phyloP scores from a whole-genome alignment of 768 basidiomycete genomes.

The Termitomyces sp. region DNA sequence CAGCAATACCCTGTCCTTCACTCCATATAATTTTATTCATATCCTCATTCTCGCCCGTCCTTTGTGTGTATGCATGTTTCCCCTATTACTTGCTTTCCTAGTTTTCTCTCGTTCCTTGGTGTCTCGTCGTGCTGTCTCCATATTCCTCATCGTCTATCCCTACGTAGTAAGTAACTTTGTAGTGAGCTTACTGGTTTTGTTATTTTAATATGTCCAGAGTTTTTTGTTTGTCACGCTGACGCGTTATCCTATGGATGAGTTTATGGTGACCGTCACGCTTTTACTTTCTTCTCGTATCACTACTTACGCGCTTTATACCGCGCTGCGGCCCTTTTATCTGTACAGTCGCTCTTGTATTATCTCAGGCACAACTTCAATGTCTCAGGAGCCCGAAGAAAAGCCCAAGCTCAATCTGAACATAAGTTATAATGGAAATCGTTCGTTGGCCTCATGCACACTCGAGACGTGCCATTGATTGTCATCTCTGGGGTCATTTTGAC shows the following conservation, averaged over 20 bases:
- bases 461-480: not conserved
- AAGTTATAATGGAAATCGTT: slow-evolving; percentile 50
- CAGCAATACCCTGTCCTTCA: not conserved
- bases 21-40: not conserved
- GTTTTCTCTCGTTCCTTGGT: not conserved
- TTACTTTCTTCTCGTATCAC: not conserved
- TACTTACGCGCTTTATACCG: slow-evolving; percentile 2
- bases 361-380: slow-evolving; percentile 23
- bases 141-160: not conserved
- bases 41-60: not conserved
- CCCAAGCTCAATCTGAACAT: slow-evolving; percentile 66
- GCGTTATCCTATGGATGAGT: slow-evolving; percentile 1
- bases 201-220: not conserved
- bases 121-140: not conserved
- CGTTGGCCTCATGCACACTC: not conserved
- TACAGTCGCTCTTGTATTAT: not conserved
- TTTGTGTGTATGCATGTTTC: not conserved
- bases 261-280: slow-evolving; percentile 9
- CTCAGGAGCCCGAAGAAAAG: slow-evolving; percentile 55
- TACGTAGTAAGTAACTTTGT: not conserved
- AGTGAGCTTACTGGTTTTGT: too few species aligned
- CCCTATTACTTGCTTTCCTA: not conserved
- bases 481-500: not conserved
- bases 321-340: not conserved
- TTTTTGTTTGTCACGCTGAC: not conserved